phyloP scores from a whole-genome alignment of 23 red algal genomes.

The Gracilaria caudata region DNA sequence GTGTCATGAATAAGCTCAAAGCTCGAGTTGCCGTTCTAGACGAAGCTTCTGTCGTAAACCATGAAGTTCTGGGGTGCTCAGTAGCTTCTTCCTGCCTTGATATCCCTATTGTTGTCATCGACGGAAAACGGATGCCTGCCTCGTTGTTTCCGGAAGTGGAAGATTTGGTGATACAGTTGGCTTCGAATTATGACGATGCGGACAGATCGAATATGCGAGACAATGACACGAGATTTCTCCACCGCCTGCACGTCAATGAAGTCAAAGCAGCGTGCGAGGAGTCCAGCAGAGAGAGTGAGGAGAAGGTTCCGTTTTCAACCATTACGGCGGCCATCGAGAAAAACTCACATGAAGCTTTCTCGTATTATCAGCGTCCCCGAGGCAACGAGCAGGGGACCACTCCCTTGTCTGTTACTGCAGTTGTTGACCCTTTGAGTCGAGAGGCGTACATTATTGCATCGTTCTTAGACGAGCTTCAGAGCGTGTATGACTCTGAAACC shows the following conservation, averaged over 20 bases:
- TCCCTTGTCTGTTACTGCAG: conserved; percentile 32
- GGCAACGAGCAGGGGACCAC: background rate
- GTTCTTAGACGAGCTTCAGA: conserved; percentile 40
- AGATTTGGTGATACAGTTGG: conserved; percentile 40
- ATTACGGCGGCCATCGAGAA: background rate
- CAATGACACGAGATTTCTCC: conserved; percentile 15
- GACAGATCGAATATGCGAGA: background rate
- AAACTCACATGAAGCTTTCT: background rate
- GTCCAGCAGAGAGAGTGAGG: background rate
- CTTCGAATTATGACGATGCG: conserved; percentile 13
- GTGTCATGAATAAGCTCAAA: conserved; percentile 15
- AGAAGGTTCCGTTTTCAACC: background rate
- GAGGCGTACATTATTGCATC: conserved; percentile 36
- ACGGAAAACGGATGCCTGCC: conserved; percentile 34
- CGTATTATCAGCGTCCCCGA: background rate
- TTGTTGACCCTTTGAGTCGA: conserved; percentile 44
- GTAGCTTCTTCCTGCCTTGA: background rate
- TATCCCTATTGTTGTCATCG: conserved; percentile 17
- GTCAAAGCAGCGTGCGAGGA: background rate
- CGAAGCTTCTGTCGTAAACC: background rate
- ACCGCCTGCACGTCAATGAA: conserved; percentile 30
- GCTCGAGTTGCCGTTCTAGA: conserved; percentile 51
- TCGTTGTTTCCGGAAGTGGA: conserved; percentile 7
- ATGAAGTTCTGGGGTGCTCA: conserved; percentile 20
- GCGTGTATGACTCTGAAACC: conserved; percentile 36